These are phyloP conservation scores for Astrephomene gubernaculifera DNA, from an alignment of 139 green algal species.

Conservation along the genomic window DNA sequence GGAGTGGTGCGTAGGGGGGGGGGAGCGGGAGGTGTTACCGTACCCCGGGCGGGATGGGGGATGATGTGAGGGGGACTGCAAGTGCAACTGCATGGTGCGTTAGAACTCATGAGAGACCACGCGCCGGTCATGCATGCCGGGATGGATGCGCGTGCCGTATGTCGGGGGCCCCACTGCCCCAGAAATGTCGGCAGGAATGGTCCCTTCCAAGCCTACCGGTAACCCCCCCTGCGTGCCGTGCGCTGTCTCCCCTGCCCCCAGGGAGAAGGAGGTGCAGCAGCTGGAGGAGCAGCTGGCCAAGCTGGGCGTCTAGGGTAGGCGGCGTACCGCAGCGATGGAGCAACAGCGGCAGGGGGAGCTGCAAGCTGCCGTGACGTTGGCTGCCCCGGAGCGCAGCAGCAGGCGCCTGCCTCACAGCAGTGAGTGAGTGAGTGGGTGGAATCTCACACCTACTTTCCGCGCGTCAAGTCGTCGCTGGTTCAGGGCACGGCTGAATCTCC, in stretches of 20 bases:
- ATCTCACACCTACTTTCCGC: too few species aligned
- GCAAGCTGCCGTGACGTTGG: too few species aligned
- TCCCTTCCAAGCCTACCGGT: not conserved
- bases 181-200: not conserved
- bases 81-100: not conserved
- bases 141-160: not conserved
- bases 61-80: not conserved
- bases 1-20: conserved; percentile 48
- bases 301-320: not conserved
- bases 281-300: conserved; percentile 26
- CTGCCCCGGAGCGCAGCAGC: too few species aligned
- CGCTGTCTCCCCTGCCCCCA: not conserved
- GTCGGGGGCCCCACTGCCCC: not conserved
- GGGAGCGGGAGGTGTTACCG: not conserved
- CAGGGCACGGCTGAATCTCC: too few species aligned
- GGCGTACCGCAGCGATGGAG: too few species aligned
- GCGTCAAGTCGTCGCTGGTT: too few species aligned
- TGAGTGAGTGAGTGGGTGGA: too few species aligned
- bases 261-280: conserved; percentile 9
- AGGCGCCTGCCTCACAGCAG: too few species aligned
- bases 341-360: too few species aligned
- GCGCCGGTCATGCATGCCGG: not conserved
- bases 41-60: not conserved
- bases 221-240: not conserved
- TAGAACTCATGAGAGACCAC: not conserved